Base-by-base conservation (phyloP, 2,329 filamentous ascomycete genomes). In the Aspergillus versicolor region DNA sequence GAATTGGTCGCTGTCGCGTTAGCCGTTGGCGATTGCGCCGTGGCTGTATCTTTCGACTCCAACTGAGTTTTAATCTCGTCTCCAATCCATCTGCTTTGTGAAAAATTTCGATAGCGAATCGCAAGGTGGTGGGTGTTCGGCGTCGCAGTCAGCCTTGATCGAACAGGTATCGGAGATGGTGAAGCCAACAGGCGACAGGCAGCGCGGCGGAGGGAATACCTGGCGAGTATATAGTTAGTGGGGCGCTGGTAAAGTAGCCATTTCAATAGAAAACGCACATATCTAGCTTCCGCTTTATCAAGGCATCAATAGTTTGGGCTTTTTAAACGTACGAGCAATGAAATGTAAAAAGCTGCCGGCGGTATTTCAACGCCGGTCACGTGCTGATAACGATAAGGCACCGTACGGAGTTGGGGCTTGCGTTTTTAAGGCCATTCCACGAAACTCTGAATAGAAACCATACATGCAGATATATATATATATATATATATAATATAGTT, bases 201-300 rank as follows among this genome's bases (percentile, higher is more conserved):
- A 63, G 81, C 76, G 67, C 82, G 83, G 60, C 84, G 83, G 64
- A 88, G 75, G 62, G 77, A 77, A 74, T 80, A 82, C 84, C 84
- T 87, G 61, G 50, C 40, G 24, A 40, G 19, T 4, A 4, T 41
- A 40, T 21, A 22, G 37, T 48, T 41, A 56, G 48, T 19, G n/a
- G 8, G 41, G 41, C 15, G 37, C 13, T 24, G 12, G 15, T 9
- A 7, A 22, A 13, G 32, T 42, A 27, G 8, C 9, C 8, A 27
- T 30, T 19, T 13, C 3, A 8, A 32, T 17, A 17, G n/a, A 9
- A 42, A 17, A 22, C 34, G 21, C 38, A 51, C 48, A 51, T 51
- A n/a, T 51, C 38, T 22, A 15, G 4, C 34, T 13, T 32, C 17
- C 4, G 5, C 19, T 47, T 47, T 21, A 44, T 22, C n/a, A 12